phyloP scores from a whole-genome alignment of 345 rosid genomes.

The Citrus maxima region DNA sequence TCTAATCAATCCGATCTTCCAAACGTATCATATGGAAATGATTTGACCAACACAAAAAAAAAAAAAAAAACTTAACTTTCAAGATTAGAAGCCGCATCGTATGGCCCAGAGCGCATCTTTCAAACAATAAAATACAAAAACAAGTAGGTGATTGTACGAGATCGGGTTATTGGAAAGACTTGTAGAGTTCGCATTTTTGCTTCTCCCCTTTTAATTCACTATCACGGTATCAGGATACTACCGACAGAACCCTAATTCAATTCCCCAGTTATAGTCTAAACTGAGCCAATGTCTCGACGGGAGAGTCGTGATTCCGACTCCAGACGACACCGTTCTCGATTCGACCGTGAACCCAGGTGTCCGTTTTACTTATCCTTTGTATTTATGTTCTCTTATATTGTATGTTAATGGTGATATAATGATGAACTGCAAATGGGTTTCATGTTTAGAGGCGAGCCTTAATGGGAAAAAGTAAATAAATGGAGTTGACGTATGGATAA shows the following conservation, averaged over 20 bases:
- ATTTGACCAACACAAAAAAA: too few relatives aligned
- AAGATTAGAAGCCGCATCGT: too few relatives aligned
- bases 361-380: not conserved
- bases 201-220: not conserved
- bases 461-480: too few relatives aligned
- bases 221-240: not conserved
- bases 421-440: not conserved
- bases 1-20: too few relatives aligned
- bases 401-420: not conserved
- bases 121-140: too few relatives aligned
- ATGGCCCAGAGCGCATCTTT: too few relatives aligned
- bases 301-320: constrained; percentile 52
- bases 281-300: constrained; percentile 45
- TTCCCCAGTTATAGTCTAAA: not conserved
- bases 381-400: not conserved
- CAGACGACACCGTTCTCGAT: constrained; percentile 45
- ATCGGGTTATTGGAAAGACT: too few relatives aligned
- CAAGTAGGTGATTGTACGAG: too few relatives aligned
- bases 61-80: too few relatives aligned
- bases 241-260: not conserved
- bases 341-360: constrained; percentile 67
- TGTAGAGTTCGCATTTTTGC: too few relatives aligned
- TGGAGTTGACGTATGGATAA: not conserved
- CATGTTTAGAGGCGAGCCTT: not conserved
- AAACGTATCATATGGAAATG: too few relatives aligned